Evolutionary conservation across 345 rosid genomes (phyloP).

Genomic region (Hibiscus mutabilis): DNA sequence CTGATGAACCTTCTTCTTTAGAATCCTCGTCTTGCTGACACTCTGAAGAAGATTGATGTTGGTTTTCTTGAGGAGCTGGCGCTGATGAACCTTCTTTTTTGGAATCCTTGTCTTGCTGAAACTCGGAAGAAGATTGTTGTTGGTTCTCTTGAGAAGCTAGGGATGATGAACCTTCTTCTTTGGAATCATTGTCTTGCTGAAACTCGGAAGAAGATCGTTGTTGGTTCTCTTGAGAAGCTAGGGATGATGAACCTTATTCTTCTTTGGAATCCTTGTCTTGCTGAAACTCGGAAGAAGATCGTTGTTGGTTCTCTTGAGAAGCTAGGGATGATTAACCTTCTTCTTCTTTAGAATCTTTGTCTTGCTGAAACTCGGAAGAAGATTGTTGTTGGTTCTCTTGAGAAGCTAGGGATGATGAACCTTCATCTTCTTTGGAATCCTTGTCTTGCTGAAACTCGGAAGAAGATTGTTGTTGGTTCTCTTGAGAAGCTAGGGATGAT

Average conservation of each 20-base stretch:
- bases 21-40: too few species aligned
- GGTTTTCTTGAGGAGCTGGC: background rate
- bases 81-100: background rate
- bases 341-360: background rate
- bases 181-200: slow-evolving; percentile 3
- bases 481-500: background rate
- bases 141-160: background rate
- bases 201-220: slow-evolving; percentile 19
- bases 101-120: slow-evolving; percentile 8
- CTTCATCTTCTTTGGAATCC: background rate
- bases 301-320: background rate
- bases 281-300: slow-evolving; percentile 20
- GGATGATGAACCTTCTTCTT: background rate
- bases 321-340: background rate
- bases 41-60: too few species aligned
- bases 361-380: slow-evolving; percentile 23
- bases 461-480: background rate
- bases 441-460: slow-evolving; percentile 20
- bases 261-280: slow-evolving; percentile 1
- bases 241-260: background rate
- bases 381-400: background rate
- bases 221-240: background rate
- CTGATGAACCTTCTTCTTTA: too few species aligned
- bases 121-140: slow-evolving; percentile 16
- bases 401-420: background rate